These are phyloP conservation scores for Pharnaceum exiguum DNA, from an alignment of 148 eudicot genomes.

Conservation along the genomic window DNA sequence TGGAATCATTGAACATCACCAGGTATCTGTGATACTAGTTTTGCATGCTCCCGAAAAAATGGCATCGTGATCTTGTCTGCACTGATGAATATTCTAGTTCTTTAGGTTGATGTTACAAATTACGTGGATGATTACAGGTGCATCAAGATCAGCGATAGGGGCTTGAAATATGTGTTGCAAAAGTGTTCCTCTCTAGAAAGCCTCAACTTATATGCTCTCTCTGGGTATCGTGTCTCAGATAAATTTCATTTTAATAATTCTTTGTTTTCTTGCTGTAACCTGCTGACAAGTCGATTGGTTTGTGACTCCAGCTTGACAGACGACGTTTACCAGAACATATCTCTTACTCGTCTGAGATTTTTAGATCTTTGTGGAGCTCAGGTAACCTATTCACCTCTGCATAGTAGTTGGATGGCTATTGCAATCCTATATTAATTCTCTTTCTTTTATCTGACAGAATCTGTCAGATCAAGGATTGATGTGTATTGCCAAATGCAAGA, in stretches of 20 bases:
- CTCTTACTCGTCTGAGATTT: constrained; percentile 59
- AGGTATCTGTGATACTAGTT: constrained; percentile 37
- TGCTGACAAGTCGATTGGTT: constrained; percentile 11
- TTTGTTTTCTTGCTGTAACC: not conserved
- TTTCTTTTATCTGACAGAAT: constrained; percentile 41
- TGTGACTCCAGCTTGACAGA: constrained; percentile 61
- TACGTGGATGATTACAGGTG: constrained; percentile 49
- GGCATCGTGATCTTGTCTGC: not conserved
- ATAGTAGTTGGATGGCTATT: not conserved
- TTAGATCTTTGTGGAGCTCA: constrained; percentile 99
- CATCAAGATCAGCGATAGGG: constrained; percentile 70
- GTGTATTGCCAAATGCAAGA: constrained; percentile 69
- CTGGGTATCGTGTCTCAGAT: constrained; percentile 55
- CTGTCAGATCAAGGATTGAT: constrained; percentile 73
- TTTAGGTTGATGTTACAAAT: not conserved
- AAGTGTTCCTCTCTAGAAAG: constrained; percentile 60
- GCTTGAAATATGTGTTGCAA: constrained; percentile 61
- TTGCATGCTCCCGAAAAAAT: constrained; percentile 2
- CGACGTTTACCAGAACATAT: constrained; percentile 55
- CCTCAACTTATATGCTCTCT: constrained; percentile 88
- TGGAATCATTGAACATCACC: constrained; percentile 71
- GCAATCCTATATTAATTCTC: constrained; percentile 13
- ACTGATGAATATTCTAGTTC: constrained; percentile 4
- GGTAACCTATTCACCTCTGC: constrained; percentile 36
- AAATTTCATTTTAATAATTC: not conserved